Evolutionary conservation across 768 basidiomycete species (phyloP).

Genomic region (Leucocoprinus sp.): DNA sequence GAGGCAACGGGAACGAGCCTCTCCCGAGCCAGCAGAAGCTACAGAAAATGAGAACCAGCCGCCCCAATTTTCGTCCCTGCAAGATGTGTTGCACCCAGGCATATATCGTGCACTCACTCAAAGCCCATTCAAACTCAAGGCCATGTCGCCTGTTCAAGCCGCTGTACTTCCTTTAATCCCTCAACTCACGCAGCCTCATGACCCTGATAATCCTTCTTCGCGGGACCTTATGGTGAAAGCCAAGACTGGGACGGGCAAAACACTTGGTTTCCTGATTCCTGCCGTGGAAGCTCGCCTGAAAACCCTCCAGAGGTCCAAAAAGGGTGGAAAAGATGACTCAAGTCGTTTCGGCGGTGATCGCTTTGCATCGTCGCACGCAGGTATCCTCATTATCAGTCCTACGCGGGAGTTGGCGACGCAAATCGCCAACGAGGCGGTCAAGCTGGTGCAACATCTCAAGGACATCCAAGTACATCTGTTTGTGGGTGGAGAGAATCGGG

Average conservation of each 20-base stretch:
- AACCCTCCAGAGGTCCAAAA: slow-evolving; percentile 35
- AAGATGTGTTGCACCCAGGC: slow-evolving; percentile 27
- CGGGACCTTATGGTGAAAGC: slow-evolving; percentile 83
- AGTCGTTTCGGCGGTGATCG: slow-evolving; percentile 21
- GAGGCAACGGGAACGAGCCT: neutral
- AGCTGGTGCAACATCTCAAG: slow-evolving; percentile 50
- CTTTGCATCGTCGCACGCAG: slow-evolving; percentile 44
- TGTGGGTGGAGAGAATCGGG: slow-evolving; percentile 67
- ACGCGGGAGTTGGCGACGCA: slow-evolving; percentile 88
- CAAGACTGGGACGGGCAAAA: slow-evolving; percentile 87
- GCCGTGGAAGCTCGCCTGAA: slow-evolving; percentile 72
- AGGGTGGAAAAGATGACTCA: slow-evolving; percentile 29
- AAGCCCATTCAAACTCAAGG: slow-evolving; percentile 55
- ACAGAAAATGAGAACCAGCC: slow-evolving; percentile 11
- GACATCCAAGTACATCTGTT: slow-evolving; percentile 67
- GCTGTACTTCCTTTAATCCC: slow-evolving; percentile 74
- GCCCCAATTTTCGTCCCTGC: slow-evolving; percentile 28
- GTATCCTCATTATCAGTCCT: slow-evolving; percentile 78
- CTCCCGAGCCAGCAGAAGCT: neutral
- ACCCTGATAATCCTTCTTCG: slow-evolving; percentile 23
- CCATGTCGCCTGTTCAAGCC: slow-evolving; percentile 79
- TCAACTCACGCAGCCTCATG: slow-evolving; percentile 47
- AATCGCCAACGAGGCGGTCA: slow-evolving; percentile 76
- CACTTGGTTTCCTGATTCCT: slow-evolving; percentile 80
- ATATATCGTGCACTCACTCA: slow-evolving; percentile 54